These are phyloP conservation scores for Ceriops zippeliana DNA, from an alignment of 345 rosid species.

Conservation along the genomic window DNA sequence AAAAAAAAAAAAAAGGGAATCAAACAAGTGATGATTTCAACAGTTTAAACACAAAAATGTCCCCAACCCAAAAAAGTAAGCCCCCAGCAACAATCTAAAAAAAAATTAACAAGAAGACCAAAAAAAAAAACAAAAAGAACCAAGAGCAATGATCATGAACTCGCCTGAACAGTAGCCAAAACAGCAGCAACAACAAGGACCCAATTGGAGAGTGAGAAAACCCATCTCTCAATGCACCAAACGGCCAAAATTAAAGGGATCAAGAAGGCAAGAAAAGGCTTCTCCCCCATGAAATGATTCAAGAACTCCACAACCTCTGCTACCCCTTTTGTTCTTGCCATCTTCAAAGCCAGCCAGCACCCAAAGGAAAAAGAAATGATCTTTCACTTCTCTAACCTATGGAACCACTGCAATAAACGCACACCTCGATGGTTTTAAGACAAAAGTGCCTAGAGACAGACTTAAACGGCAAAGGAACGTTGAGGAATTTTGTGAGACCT, in stretches of 20 bases:
- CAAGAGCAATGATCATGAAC: background rate
- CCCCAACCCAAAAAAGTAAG: no score
- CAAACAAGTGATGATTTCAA: no score
- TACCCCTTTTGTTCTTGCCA: conserved; percentile 49
- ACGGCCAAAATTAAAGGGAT: conserved; percentile 57
- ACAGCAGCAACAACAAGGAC: conserved; percentile 83
- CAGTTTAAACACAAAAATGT: background rate
- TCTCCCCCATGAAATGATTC: conserved; percentile 54
- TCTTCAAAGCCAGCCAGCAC: background rate
- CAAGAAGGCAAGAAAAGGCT: conserved; percentile 52
- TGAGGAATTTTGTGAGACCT: no score
- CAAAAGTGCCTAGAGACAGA: no score
- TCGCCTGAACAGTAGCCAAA: conserved; percentile 88
- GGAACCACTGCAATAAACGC: no score
- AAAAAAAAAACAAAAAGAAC: background rate
- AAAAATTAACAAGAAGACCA: background rate
- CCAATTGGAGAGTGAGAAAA: conserved; percentile 86
- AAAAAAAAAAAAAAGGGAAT: no score
- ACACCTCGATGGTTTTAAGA: no score
- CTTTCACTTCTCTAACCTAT: no score
- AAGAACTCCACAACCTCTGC: conserved; percentile 48
- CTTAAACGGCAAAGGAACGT: no score
- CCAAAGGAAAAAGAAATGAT: no score
- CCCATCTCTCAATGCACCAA: conserved; percentile 89
- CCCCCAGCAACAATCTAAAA: background rate